These are phyloP conservation scores for Crithidia mellificae DNA, from an alignment of 208 protist genomes.

Conservation along the genomic window DNA sequence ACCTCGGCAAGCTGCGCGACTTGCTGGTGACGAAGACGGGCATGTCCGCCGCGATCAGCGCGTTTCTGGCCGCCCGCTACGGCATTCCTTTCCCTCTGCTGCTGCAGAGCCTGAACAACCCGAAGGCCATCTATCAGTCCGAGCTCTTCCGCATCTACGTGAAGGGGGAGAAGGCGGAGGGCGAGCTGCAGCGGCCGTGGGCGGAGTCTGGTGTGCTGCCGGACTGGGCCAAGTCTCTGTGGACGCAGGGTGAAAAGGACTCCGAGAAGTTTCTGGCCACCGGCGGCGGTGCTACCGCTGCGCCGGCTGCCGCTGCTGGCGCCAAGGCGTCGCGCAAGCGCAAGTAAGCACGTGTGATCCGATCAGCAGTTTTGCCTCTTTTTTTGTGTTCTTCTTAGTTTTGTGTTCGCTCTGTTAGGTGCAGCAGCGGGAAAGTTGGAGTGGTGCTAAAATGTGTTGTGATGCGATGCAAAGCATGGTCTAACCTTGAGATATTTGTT, in stretches of 20 bases:
- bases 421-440: not conserved
- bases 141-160: constrained; percentile 77
- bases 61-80: constrained; percentile 57
- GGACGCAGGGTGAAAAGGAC: constrained; percentile 41
- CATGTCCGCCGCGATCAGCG: constrained; percentile 49
- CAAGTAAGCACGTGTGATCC: too few relatives aligned
- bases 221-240: constrained; percentile 64
- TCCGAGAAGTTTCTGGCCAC: constrained; percentile 33
- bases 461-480: not conserved
- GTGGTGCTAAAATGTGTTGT: not conserved
- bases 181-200: constrained; percentile 73
- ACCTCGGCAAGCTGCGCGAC: constrained; percentile 69
- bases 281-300: constrained; percentile 10
- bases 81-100: constrained; percentile 73
- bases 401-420: too few relatives aligned
- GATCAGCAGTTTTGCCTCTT: too few relatives aligned
- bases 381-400: too few relatives aligned
- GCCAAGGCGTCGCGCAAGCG: constrained; percentile 36
- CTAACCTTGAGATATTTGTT: too few relatives aligned
- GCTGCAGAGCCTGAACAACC: constrained; percentile 85
- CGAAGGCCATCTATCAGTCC: constrained; percentile 56
- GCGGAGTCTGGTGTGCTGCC: constrained; percentile 52
- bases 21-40: constrained; percentile 63
- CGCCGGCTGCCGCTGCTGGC: not conserved
- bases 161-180: constrained; percentile 42